A percentile compares a stretch with the other conserved stretches of the same genome.
Conservation (phyloP, 768 basidiomycete species). For the Daedaleopsis nitida region DNA sequence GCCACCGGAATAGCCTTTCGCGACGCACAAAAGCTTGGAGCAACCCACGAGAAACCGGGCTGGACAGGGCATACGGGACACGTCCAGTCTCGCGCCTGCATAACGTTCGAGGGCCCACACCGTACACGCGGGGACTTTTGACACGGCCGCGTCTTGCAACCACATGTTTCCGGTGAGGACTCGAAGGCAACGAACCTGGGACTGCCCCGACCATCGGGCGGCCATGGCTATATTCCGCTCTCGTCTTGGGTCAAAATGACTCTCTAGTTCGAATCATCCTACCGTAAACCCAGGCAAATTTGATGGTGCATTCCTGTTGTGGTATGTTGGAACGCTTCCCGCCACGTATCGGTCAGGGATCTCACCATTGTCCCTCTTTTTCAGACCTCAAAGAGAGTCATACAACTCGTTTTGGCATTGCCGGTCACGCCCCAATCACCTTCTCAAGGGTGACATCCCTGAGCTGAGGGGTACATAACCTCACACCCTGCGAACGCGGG, state of each 20-base stretch:
- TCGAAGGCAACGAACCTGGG: constrained; percentile 19
- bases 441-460: constrained; percentile 13
- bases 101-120: constrained; percentile 19
- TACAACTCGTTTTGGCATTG: constrained; percentile 16
- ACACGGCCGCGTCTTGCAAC: constrained; percentile 14
- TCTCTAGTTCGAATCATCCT: background rate
- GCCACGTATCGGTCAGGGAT: constrained; percentile 16
- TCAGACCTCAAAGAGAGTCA: constrained; percentile 15
- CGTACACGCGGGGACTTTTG: constrained; percentile 6
- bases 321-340: constrained; percentile 17
- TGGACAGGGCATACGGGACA: background rate
- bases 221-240: constrained; percentile 14
- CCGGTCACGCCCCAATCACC: constrained; percentile 7
- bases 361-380: constrained; percentile 23
- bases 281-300: constrained; percentile 2
- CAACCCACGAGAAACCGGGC: background rate
- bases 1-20: constrained; percentile 1
- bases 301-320: constrained; percentile 14
- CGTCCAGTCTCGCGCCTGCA: constrained; percentile 2
- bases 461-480: constrained; percentile 15
- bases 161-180: constrained; percentile 22
- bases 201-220: constrained; percentile 13
- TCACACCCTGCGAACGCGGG: constrained; percentile 3
- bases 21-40: background rate
- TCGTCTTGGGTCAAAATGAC: constrained; percentile 7